Conservation (phyloP, 345 rosid genomes). For the Erucastrum elatum region DNA sequence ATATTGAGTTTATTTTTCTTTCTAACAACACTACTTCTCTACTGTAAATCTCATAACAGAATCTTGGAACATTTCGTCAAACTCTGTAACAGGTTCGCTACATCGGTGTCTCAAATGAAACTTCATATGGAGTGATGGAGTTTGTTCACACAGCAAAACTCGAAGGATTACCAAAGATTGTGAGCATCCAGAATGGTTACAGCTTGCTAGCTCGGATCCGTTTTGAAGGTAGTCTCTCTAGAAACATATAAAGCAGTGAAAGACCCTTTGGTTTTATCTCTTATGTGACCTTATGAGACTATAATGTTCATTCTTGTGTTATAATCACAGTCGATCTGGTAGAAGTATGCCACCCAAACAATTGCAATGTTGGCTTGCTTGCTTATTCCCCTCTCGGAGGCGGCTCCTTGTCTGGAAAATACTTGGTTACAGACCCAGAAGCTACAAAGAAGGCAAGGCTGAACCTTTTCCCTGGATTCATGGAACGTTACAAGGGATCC, state of each 20-base stretch:
- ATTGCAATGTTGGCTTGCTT: slow-evolving; percentile 81
- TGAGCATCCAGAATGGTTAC: slow-evolving; percentile 88
- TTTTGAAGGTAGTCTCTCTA: slow-evolving; percentile 54
- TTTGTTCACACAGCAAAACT: slow-evolving; percentile 78
- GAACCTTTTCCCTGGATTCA: slow-evolving; percentile 85
- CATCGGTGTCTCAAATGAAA: slow-evolving; percentile 88
- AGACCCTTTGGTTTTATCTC: background rate
- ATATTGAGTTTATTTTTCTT: background rate
- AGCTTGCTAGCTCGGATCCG: slow-evolving; percentile 68
- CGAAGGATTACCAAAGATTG: slow-evolving; percentile 84
- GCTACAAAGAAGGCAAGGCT: slow-evolving; percentile 74
- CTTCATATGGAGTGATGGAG: slow-evolving; percentile 95
- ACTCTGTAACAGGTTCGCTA: slow-evolving; percentile 64
- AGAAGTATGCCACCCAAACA: slow-evolving; percentile 86
- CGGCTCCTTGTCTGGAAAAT: slow-evolving; percentile 76
- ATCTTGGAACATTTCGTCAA: background rate
- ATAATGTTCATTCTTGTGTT: background rate
- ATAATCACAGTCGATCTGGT: slow-evolving; percentile 73
- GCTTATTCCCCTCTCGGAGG: slow-evolving; percentile 83
- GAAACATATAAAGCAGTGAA: background rate
- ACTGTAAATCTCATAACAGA: background rate
- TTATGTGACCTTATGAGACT: background rate
- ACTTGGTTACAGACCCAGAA: slow-evolving; percentile 55
- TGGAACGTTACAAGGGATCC: slow-evolving; percentile 64
- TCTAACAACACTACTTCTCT: background rate